Evolutionary conservation across 768 basidiomycete genomes (phyloP).

Genomic region (Kwoniella europaea): DNA sequence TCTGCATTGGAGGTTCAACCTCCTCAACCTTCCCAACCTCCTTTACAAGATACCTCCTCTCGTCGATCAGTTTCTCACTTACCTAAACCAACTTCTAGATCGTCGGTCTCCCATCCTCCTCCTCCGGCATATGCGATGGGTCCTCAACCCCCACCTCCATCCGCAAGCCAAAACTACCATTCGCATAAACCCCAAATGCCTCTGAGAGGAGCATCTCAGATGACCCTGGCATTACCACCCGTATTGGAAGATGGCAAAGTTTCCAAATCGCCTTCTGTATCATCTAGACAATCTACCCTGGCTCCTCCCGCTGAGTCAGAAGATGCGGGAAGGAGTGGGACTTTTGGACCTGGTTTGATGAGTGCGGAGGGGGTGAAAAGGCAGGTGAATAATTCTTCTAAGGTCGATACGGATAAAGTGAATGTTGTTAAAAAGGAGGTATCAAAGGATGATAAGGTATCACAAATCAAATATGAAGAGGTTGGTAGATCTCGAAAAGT

Average conservation of each 20-base stretch:
- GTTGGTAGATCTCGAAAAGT: too few species aligned
- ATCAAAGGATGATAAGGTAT: too few species aligned
- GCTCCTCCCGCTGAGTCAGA: not conserved
- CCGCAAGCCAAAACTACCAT: not conserved
- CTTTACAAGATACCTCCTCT: not conserved
- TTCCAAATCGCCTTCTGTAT: not conserved
- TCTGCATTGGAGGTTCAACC: too few species aligned
- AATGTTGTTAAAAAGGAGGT: not conserved
- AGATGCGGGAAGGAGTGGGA: slow-evolving; percentile 7
- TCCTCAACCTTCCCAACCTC: not conserved
- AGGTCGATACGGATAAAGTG: not conserved
- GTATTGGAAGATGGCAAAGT: not conserved
- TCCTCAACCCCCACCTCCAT: not conserved
- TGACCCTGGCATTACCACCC: not conserved
- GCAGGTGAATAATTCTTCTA: not conserved
- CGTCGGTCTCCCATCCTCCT: not conserved
- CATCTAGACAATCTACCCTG: not conserved
- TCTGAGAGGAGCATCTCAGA: not conserved
- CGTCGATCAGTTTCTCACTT: not conserved
- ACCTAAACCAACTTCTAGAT: not conserved
- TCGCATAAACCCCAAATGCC: slow-evolving; percentile 6
- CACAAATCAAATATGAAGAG: too few species aligned
- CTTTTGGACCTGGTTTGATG: not conserved
- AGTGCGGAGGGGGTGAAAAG: not conserved
- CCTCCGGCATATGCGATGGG: not conserved